A percentile compares a stretch with the other conserved stretches of the same genome.
These are phyloP conservation scores for Tetracladium setigerum DNA, from an alignment of 495 filamentous ascomycete genomes.

Conservation along the genomic window DNA sequence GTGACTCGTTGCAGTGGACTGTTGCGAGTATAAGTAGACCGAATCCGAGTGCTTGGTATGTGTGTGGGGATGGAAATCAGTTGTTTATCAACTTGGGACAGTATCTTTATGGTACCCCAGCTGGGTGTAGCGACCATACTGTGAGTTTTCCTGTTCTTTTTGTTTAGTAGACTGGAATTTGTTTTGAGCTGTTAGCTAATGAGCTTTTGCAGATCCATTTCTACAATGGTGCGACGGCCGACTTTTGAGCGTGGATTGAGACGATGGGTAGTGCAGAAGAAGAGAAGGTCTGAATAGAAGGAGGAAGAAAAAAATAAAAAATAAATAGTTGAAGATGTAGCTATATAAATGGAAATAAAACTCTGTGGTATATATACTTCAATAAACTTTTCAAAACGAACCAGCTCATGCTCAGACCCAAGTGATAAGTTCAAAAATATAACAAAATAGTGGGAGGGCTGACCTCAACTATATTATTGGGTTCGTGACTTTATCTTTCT, in stretches of 20 bases:
- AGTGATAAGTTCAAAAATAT: no score
- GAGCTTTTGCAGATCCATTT: constrained; percentile 35
- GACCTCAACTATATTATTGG: no score
- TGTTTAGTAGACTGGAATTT: neutral
- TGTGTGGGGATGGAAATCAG: constrained; percentile 39
- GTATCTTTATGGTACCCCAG: constrained; percentile 50
- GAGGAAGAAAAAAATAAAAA: neutral
- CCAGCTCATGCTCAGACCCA: neutral
- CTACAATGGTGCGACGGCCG: constrained; percentile 35
- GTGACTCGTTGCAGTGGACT: constrained; percentile 49
- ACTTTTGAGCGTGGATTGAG: constrained; percentile 15
- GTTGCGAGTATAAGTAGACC: constrained; percentile 38
- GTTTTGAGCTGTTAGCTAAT: constrained; percentile 6
- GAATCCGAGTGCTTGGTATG: constrained; percentile 51
- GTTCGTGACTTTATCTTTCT: constrained; percentile 30
- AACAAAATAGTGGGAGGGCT: no score
- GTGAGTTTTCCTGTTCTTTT: constrained; percentile 26
- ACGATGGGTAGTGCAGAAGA: neutral
- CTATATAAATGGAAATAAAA: neutral
- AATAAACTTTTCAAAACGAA: neutral
- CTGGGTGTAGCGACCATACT: constrained; percentile 52
- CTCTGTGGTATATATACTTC: neutral
- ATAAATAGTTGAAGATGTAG: neutral
- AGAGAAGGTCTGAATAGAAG: neutral
- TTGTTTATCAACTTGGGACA: constrained; percentile 53